A percentile compares a stretch with the other conserved stretches of the same genome.
These are phyloP conservation scores for Dactylellina parvicollis DNA, from an alignment of 2,329 filamentous ascomycete species.

Conservation along the genomic window DNA sequence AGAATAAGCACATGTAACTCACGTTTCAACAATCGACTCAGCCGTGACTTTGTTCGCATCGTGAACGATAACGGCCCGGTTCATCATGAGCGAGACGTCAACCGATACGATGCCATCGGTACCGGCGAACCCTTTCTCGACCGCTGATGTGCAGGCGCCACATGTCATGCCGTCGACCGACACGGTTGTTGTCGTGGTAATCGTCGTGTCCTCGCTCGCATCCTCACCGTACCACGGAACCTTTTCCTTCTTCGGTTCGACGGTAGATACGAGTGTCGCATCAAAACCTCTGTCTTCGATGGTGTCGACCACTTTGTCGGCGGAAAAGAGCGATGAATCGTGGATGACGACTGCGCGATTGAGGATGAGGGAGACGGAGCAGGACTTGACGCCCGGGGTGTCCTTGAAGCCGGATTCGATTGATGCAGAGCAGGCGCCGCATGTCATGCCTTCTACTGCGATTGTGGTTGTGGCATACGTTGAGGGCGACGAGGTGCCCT, in stretches of 20 bases:
- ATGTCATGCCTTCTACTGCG: conserved; percentile 94
- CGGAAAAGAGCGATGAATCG: conserved; percentile 65
- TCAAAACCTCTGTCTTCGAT: conserved; percentile 94
- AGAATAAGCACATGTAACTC: conserved; percentile 64
- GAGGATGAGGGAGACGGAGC: conserved; percentile 93
- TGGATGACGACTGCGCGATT: conserved; percentile 90
- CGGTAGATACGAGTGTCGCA: conserved; percentile 80
- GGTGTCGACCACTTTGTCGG: conserved; percentile 32
- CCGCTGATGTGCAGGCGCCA: conserved; percentile 92
- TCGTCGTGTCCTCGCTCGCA: background rate
- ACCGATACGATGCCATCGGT: conserved; percentile 84
- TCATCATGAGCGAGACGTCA: conserved; percentile 92
- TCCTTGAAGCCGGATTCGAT: conserved; percentile 82
- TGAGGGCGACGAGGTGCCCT: conserved; percentile 10
- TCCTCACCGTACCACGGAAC: conserved; percentile 43
- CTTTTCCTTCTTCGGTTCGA: conserved; percentile 35
- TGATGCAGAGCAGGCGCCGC: conserved; percentile 86
- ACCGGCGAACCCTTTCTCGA: conserved; percentile 87
- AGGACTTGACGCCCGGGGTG: conserved; percentile 80
- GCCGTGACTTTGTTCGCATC: conserved; percentile 78
- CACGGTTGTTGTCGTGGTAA: conserved; percentile 87
- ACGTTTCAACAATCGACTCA: conserved; percentile 69
- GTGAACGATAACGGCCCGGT: conserved; percentile 92
- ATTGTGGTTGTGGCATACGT: conserved; percentile 77
- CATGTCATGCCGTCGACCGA: conserved; percentile 92